Conservation (phyloP, 345 rosid genomes). For the Eucalyptus sp. region DNA sequence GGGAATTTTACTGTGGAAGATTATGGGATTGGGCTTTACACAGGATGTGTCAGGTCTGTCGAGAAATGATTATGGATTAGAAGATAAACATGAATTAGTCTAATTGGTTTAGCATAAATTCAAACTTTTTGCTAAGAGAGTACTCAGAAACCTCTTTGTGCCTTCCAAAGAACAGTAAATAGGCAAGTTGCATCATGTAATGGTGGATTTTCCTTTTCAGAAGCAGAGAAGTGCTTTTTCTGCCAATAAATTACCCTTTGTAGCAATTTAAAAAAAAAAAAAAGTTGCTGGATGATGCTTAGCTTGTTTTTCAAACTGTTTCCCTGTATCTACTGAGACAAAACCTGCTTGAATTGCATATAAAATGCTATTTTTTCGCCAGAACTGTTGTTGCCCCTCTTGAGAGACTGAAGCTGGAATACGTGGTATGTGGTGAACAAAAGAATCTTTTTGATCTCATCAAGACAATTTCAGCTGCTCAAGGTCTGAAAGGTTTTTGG, state of each 20-base stretch:
- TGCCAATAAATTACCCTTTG: not conserved
- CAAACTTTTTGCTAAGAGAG: not conserved
- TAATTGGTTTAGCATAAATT: not conserved
- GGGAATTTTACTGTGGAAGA: not conserved
- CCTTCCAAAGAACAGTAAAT: not conserved
- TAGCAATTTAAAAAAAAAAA: not conserved
- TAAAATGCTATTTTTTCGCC: not conserved
- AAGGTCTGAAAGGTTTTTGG: conserved; percentile 87
- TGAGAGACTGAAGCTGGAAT: conserved; percentile 90
- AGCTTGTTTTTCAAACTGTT: not conserved
- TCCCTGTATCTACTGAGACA: not conserved
- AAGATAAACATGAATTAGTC: not conserved
- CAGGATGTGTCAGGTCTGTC: not conserved
- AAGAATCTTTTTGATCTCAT: conserved; percentile 52
- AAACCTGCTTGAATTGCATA: not conserved
- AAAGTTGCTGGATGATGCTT: not conserved
- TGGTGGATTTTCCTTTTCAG: not conserved
- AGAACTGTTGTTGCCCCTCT: conserved; percentile 88
- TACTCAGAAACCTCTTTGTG: not conserved
- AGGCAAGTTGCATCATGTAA: not conserved
- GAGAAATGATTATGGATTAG: not conserved
- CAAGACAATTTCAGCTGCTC: conserved; percentile 40
- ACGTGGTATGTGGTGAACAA: conserved; percentile 68
- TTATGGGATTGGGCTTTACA: not conserved
- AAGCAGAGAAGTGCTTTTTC: not conserved